Base-by-base conservation (phyloP, 805 yeast genomes). In the Suhomyces vadensis region DNA sequence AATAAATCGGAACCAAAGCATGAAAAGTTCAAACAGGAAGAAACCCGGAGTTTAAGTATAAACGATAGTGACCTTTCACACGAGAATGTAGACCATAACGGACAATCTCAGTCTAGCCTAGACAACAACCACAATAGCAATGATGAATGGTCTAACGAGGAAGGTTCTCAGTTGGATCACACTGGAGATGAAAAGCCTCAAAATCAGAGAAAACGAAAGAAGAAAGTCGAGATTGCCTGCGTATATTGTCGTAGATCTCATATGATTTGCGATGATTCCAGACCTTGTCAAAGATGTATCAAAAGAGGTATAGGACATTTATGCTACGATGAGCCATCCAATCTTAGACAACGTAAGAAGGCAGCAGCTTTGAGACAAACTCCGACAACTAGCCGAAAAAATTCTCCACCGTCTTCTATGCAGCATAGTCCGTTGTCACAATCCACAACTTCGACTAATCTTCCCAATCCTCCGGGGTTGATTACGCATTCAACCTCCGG, bases 161-260 rank as follows among this genome's bases (percentile, higher is more conserved):
- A 37, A 16, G 27, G 23, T n/a, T 20, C 37, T 14, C 36, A 25
- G n/a, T 24, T 17, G 7, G 35, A 11, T 16, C 11, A 36, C 16
- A n/a, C 38, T 26, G 13, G 37, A 9, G 39, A 25, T 22, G 20
- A 22, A 10, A 29, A 42, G 19, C 24, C 49, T n/a, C n/a, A 46
- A 21, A 54, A 51, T 14, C n/a, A 46, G 19, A 54, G 53, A 43
- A 57, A 56, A 38, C 65, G 78, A 42, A 78, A 74, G 62, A 67
- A 77, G 56, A 80, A 82, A 56, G 80, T 77, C 10, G 77, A 71
- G 16, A 69, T 75, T 39, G 95, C 98, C 0, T 91, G 98, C 66
- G 85, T 91, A 1, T 91, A 87, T 58, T 91, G 97, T 61, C 78
- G 97, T 31, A 72, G 98, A 43, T 87, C 96, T 0, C 98, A 91